Base-by-base conservation (phyloP, 441 rosid species). In the Populus hybrid region DNA sequence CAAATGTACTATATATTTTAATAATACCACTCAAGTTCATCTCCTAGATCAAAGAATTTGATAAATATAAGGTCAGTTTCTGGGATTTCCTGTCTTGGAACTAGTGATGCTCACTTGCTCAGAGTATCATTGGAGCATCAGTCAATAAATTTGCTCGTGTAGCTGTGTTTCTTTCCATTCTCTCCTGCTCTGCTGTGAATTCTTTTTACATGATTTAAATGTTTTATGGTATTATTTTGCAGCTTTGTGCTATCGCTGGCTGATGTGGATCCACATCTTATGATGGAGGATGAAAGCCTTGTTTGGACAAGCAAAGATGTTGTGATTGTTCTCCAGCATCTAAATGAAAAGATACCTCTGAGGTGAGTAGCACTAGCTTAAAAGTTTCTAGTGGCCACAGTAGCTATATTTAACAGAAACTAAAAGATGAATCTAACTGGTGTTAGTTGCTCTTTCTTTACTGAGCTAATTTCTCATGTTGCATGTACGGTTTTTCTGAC, bases 271-370 rank as follows among this genome's bases (percentile, higher is more conserved):
- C 87, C 93, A 63, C 82, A 81, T 76, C 98, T 94, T 79, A 89
- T 91, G 97, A 93, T 96, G 98, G 98, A 96, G 85, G 99, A 94
- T 73, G 98, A 92, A 81, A 92, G 97, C 88, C 94, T 96, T 74
- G 97, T 96, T 78, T 96, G 99, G 99, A 92, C 97, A 14, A 88
- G 94, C 82, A 91, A 83, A 67, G 99, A 94, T 85, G 99, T 93
- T 70, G 94, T 90, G 80, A 94, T 96, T 80, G 97, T 94, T 70
- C 95, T 96, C 82, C 89, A 96, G 90, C 99, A 96, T 87, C 93
- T 89, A 84, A 89, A 84, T 81, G 93, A 91, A 77, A 90, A 92
- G 84, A 91, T 96, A 90, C 98, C 98, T 71, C 80, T 96, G 74
- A 96, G 98, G 99, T 91, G 83, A 81, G 87, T 81, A 73, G 68